Conservation (phyloP, 1,284 basidiomycete species). For the Acaromyces ingoldii region DNA sequence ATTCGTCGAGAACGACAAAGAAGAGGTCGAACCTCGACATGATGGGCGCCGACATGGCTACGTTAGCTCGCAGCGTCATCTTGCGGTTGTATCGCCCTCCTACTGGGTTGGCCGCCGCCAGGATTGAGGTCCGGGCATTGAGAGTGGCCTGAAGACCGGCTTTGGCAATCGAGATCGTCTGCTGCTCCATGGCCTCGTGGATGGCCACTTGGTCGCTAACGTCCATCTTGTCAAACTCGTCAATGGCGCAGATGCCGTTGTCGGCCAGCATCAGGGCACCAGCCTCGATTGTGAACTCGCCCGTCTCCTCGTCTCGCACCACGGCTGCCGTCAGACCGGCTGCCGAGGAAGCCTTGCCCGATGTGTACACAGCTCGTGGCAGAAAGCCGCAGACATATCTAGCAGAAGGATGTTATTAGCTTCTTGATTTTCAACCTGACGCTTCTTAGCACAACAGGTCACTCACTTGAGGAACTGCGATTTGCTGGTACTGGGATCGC, state of each 20-base stretch:
- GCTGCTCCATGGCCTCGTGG: constrained; percentile 99
- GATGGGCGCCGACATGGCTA: constrained; percentile 97
- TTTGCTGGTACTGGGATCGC: constrained; percentile 93
- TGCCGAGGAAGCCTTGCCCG: constrained; percentile 96
- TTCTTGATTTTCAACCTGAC: background rate
- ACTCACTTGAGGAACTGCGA: constrained; percentile 95
- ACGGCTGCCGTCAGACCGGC: constrained; percentile 98
- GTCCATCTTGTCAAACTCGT: constrained; percentile 99
- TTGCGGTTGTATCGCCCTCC: constrained; percentile 96
- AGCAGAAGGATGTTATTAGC: background rate
- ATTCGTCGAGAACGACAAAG: constrained; percentile 97
- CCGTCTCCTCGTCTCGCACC: constrained; percentile 96
- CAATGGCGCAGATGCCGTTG: constrained; percentile 98
- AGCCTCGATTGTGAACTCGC: constrained; percentile 98
- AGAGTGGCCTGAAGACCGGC: constrained; percentile 98
- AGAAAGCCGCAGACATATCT: constrained; percentile 99
- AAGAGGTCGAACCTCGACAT: constrained; percentile 99
- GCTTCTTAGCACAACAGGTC: background rate
- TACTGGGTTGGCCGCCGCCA: constrained; percentile 95
- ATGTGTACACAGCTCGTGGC: constrained; percentile 96
- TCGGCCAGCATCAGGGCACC: constrained; percentile 94
- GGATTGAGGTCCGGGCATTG: constrained; percentile 93
- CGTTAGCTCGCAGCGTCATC: constrained; percentile 85
- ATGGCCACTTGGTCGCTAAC: constrained; percentile 97
- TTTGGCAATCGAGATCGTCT: constrained; percentile 98